A percentile compares a stretch with the other conserved stretches of the same genome.
phyloP scores from a whole-genome alignment of 176 grass and related monocot species.

The Carex kokanica region DNA sequence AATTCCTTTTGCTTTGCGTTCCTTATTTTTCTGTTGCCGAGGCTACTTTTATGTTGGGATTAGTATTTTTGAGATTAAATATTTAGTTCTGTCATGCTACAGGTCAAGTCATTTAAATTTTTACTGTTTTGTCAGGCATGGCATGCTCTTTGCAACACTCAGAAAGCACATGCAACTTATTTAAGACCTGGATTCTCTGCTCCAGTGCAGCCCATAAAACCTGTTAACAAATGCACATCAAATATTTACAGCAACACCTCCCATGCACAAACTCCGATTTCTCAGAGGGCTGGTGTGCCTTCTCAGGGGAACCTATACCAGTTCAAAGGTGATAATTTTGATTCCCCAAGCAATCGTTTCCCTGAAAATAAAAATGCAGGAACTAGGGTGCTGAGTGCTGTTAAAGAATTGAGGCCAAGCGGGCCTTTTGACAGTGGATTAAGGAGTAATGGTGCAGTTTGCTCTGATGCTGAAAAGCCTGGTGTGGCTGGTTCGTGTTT shows the following conservation, averaged over 20 bases:
- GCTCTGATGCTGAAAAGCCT: conserved; percentile 19
- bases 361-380: conserved; percentile 5
- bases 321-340: conserved; percentile 19
- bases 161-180: conserved; percentile 53
- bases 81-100: not conserved
- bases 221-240: conserved; percentile 24
- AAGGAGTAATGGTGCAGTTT: conserved; percentile 13
- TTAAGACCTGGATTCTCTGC: conserved; percentile 82
- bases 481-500: conserved; percentile 26
- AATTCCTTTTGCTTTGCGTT: not conserved
- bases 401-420: not conserved
- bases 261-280: conserved; percentile 16
- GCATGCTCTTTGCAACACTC: conserved; percentile 60
- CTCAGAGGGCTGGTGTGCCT: conserved; percentile 12
- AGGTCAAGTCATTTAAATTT: not conserved
- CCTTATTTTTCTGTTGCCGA: not conserved
- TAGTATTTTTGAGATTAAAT: not conserved
- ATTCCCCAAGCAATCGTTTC: not conserved
- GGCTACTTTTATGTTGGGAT: not conserved
- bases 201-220: conserved; percentile 28
- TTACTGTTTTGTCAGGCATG: conserved; percentile 50
- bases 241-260: conserved; percentile 32
- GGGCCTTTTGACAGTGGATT: not conserved
- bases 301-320: conserved; percentile 34
- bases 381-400: not conserved